Conservation (phyloP, 805 yeast genomes). For the Metschnikowia henanensis region DNA sequence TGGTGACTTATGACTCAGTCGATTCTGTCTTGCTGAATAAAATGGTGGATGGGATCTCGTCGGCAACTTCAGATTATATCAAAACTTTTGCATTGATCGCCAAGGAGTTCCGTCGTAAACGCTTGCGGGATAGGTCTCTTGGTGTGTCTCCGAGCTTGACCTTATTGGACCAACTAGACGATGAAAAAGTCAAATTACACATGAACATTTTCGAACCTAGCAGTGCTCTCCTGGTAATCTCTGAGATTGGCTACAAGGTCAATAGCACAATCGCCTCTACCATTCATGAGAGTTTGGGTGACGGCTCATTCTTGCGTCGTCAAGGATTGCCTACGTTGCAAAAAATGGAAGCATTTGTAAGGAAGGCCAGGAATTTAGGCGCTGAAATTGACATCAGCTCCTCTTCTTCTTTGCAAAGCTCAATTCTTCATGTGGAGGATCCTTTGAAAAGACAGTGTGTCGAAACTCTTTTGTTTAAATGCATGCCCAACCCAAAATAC, state of each 20-base stretch:
- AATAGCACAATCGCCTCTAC: slow-evolving; percentile 85
- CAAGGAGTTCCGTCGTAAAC: slow-evolving; percentile 65
- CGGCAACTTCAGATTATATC: slow-evolving; percentile 65
- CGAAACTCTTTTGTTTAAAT: slow-evolving; percentile 77
- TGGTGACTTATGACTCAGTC: slow-evolving; percentile 53
- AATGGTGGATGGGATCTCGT: slow-evolving; percentile 32
- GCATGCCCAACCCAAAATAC: slow-evolving; percentile 84
- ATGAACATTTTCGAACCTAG: slow-evolving; percentile 70
- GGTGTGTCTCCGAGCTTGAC: slow-evolving; percentile 56
- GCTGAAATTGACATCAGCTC: slow-evolving; percentile 71
- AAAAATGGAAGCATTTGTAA: slow-evolving; percentile 76
- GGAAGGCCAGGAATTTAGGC: slow-evolving; percentile 66
- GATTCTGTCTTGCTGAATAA: slow-evolving; percentile 47
- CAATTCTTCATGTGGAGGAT: slow-evolving; percentile 65
- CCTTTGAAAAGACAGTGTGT: slow-evolving; percentile 65
- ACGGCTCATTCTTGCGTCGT: slow-evolving; percentile 79
- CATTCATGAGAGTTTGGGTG: slow-evolving; percentile 74
- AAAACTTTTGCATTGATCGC: slow-evolving; percentile 65
- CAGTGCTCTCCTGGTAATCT: slow-evolving; percentile 55
- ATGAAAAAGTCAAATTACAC: slow-evolving; percentile 71
- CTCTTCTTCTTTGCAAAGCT: slow-evolving; percentile 68
- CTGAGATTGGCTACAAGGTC: slow-evolving; percentile 78
- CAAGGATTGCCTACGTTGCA: slow-evolving; percentile 82
- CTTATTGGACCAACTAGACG: slow-evolving; percentile 78
- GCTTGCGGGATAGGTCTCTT: slow-evolving; percentile 52